Base-by-base conservation (phyloP, 1,284 basidiomycete species). In the Ustilago loliicola region DNA sequence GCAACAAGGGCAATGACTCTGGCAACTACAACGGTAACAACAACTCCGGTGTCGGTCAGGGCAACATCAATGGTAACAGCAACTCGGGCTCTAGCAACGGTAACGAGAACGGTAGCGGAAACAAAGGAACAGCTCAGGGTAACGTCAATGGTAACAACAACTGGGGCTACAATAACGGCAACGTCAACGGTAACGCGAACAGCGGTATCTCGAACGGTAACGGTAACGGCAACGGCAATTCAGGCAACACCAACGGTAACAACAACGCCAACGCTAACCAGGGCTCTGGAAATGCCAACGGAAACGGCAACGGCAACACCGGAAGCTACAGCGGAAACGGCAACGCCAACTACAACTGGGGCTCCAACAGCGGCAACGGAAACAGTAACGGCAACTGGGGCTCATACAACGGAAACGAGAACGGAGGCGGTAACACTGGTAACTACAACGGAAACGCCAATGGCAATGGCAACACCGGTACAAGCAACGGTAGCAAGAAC, bases 11-110 rank as follows among this genome's bases (percentile, higher is more conserved):
- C 17, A 15, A 32, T 32, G 3, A 30, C 13, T 61, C 61, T 29
- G 66, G 59, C 10, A 61, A 60, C 32, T n/a, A 25, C 23, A 68
- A 68, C 15, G 59, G 58, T 32, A 52, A 62, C 55, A 32, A 25
- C 32, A 68, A 68, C 53, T 23, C n/a, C 19, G 66, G 66, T 7
- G 4, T 52, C 19, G 58, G 59, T 17, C 38, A 68, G 7, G 66
- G 59, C 29, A 56, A 57, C 15, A 29, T 51, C 48, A 61, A 61
- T 30, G 61, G 61, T 7, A 63, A 56, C 53, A 36, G 25, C 54
- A 63, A 63, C 54, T 38, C 10, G 2, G 61, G 61, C 30, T 27
- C 21, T 29, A 29, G 15, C 15, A 56, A 63, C 32, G 61, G 61
- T 3, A 57, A 50, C 47, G n/a, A n/a, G 27, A 58, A 58, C 29